Conservation (phyloP, 371 early-diverging fungal genomes). For the Syncephalastrum contaminatum region DNA sequence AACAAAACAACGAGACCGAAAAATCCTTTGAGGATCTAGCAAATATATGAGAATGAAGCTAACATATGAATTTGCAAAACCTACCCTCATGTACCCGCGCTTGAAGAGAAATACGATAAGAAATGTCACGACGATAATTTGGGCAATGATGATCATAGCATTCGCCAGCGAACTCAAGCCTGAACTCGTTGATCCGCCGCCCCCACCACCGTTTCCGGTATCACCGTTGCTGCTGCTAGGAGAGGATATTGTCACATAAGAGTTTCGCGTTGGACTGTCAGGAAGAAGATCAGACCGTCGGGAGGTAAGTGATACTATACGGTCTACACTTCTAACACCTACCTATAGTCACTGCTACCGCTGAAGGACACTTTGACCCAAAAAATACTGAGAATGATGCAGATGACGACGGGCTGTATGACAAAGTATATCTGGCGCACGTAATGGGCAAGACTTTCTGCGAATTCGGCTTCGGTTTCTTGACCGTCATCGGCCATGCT, state of each 20-base stretch:
- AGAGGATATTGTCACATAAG: conserved; percentile 33
- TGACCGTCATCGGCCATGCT: conserved; percentile 10
- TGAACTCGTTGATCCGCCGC: not conserved
- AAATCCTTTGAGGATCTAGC: conserved; percentile 67
- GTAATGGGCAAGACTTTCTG: conserved; percentile 73
- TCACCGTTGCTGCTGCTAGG: conserved; percentile 11
- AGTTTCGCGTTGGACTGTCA: conserved; percentile 49
- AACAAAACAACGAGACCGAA: conserved; percentile 73
- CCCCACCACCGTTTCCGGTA: not conserved
- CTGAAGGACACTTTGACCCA: conserved; percentile 80
- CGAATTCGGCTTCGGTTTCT: conserved; percentile 38
- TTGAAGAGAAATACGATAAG: conserved; percentile 75
- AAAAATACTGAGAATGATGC: conserved; percentile 74
- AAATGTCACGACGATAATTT: conserved; percentile 78
- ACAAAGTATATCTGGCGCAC: conserved; percentile 78
- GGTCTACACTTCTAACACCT: conserved; percentile 4
- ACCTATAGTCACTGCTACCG: conserved; percentile 59
- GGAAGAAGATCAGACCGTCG: not conserved
- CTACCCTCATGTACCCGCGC: conserved; percentile 74
- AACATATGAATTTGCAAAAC: not conserved
- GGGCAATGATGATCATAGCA: conserved; percentile 75
- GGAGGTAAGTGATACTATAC: not conserved
- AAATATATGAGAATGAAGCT: not conserved
- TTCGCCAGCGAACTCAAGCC: conserved; percentile 48
- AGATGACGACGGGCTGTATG: conserved; percentile 76